phyloP scores from a whole-genome alignment of 345 rosid genomes.

The Ailanthus altissimus region DNA sequence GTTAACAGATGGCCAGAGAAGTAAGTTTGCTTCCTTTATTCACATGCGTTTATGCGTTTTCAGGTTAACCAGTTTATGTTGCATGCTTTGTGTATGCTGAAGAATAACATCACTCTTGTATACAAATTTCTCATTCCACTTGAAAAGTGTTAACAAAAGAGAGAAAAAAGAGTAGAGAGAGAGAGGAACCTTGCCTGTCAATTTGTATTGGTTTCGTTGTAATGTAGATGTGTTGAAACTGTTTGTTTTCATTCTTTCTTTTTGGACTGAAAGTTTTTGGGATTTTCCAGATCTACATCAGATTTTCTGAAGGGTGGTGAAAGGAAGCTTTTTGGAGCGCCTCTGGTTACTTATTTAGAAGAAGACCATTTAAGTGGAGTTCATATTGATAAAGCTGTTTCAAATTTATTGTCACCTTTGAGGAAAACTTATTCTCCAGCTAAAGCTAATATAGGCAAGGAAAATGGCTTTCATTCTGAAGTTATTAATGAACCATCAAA shows the following conservation, averaged over 20 bases:
- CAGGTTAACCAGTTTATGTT: neutral
- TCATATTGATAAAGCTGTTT: constrained; percentile 54
- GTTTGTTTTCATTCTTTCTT: neutral
- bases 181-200: neutral
- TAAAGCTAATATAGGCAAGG: constrained; percentile 40
- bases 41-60: neutral
- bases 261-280: constrained; percentile 4
- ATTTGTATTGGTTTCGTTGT: neutral
- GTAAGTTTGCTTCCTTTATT: constrained; percentile 41
- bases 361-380: constrained; percentile 57
- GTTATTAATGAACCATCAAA: constrained; percentile 48
- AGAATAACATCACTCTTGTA: neutral
- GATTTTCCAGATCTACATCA: constrained; percentile 42
- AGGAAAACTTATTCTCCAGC: constrained; percentile 47
- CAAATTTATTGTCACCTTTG: constrained; percentile 64
- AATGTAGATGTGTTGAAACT: constrained; percentile 4
- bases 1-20: constrained; percentile 53
- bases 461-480: constrained; percentile 51
- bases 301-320: constrained; percentile 44
- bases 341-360: constrained; percentile 64
- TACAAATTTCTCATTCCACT: neutral
- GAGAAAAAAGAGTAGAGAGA: too few relatives aligned
- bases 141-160: neutral
- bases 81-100: neutral
- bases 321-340: constrained; percentile 60